Evolutionary conservation across 2,329 filamentous ascomycete genomes (phyloP), one percentile per base, ranked within the genome.

Genomic region (Arachnopeziza araneosa): DNA sequence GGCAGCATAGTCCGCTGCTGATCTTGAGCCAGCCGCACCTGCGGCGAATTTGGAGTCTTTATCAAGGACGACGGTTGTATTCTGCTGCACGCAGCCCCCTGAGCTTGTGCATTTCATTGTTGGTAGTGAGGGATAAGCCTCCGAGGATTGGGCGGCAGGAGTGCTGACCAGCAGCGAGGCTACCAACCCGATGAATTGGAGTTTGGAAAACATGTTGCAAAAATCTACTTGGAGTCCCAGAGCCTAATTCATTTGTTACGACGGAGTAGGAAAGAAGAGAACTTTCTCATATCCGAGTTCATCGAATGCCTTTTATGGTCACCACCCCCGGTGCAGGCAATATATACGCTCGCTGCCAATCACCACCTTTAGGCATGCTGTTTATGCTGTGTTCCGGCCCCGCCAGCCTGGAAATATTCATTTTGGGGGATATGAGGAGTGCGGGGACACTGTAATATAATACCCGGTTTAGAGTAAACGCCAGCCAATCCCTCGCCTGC

Each of bases 101-200:
- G 70, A 72, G 30, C 75, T 77, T 21, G 80, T 82, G 72, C 81
- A 83, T 64, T 78, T 77, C 70, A 75, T 81, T 8, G 81, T 83
- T 4, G 75, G 76, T 57, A 83, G 70, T 64, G 75, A 75, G 26
- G 81, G 81, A 61, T 83, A 80, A 22, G 75, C 74, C 64, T 83
- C 80, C 6, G 74, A 23, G 17, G 26, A 52, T 32, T 50, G 56
- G 56, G 36, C 12, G 17, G 3, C 36, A 14, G 36, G 36, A 17
- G 17, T 44, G 10, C 14, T 23, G 21, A 50, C 55, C 24, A 60
- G 53, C 30, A 64, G 51, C 24, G 54, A 56, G 21, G 30, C 55
- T 58, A 56, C 50, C 23, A 64, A 12, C 23, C 55, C 24, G 26
- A 59, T 26, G 48, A 55, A 24, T 8, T 30, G 48, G 26, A 60